Conservation (phyloP, 2,329 filamentous ascomycete species). For the Pseudogymnoascus sp. region DNA sequence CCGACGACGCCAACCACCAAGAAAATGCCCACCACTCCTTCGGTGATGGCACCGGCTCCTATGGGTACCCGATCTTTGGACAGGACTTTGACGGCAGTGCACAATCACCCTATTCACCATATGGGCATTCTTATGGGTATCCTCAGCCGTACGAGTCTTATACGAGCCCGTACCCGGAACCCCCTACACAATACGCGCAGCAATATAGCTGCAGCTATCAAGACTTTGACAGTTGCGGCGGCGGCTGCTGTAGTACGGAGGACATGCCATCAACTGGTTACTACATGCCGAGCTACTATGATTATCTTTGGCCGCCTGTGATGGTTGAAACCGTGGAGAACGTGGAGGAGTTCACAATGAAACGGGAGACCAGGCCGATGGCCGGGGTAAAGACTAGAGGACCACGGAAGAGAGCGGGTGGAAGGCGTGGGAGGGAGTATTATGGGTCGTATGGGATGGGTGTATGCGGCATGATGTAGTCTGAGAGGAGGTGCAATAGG, state of each 20-base stretch:
- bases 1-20: not conserved
- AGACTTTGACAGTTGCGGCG: not conserved
- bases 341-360: not conserved
- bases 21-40: not conserved
- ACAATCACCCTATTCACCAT: not conserved
- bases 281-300: not conserved
- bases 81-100: not conserved
- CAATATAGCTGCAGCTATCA: not conserved
- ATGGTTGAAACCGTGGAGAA: not conserved
- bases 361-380: not conserved
- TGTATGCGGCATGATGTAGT: not conserved
- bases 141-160: not conserved
- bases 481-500: slow-evolving; percentile 19
- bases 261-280: not conserved
- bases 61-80: not conserved
- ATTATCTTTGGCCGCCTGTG: not conserved
- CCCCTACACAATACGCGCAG: not conserved
- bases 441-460: not conserved
- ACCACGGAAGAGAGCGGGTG: not conserved
- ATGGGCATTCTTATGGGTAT: not conserved
- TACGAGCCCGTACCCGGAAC: not conserved
- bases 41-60: not conserved
- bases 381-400: not conserved
- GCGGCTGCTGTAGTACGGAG: not conserved
- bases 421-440: not conserved